Base-by-base conservation (phyloP, 2,329 filamentous ascomycete species). In the Trichoderma atroviride region DNA sequence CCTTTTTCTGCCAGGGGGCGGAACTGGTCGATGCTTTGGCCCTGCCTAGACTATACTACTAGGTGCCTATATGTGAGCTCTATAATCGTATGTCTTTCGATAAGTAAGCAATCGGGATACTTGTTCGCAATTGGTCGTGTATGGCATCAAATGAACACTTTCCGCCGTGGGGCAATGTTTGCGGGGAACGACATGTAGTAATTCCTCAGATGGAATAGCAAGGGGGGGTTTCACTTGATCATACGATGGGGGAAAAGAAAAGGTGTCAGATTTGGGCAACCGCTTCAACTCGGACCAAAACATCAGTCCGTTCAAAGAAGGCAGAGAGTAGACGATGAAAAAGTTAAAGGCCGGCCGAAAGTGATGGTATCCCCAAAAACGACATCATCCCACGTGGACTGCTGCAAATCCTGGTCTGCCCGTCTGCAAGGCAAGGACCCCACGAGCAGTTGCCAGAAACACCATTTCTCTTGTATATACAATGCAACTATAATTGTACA, bases 371-470 rank as follows among this genome's bases (percentile, higher is more conserved):
- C 40, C 40, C 37, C 62, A 57, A 37, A 37, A 65, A 35, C 29
- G 37, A 52, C 14, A 67, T 47, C 60, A 53, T 35, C 60, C 63
- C 63, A 67, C 63, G 63, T 67, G 63, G 63, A 67, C 63, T 35
- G 55, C 43, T 67, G 55, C 40, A 31, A 52, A 58, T 52, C 37
- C 61, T 29, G 33, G 61, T 43, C 31, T 13, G 4, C 5, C 7
- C 16, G 16, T n/a, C 35, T 59, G n/a, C 33, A 40, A 59, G 56
- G 22, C 37, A 35, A 59, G 33, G 35, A 29, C 57, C 24, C 35
- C 29, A 40, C 57, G 57, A n/a, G 22, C 37, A 24, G 24, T 3
- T 50, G n/a, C 19, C n/a, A 50, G 43, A 24, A 50, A 24, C 13
- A 10, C 10, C 47, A n/a, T 10, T 50, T n/a, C n/a, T 50, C 40